A percentile compares a stretch with the other conserved stretches of the same genome.
phyloP scores from a whole-genome alignment of 768 basidiomycete species.

The Boletus pseudopeckii region DNA sequence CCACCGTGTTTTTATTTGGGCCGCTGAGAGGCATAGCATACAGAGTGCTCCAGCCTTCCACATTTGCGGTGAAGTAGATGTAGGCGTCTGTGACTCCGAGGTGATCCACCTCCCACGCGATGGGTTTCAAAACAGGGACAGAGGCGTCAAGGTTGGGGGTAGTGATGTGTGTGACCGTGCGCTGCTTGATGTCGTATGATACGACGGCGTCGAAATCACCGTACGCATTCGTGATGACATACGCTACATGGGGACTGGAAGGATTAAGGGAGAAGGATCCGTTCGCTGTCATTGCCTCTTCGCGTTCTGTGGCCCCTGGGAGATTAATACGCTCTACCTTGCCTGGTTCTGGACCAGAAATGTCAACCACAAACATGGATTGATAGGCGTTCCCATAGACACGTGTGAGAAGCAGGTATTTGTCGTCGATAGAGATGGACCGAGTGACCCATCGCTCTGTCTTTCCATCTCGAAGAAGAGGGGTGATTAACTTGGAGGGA shows the following conservation, averaged over 20 bases:
- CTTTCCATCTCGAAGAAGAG: conserved; percentile 29
- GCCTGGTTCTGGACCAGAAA: conserved; percentile 26
- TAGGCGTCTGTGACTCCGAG: conserved; percentile 27
- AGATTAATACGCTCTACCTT: conserved; percentile 31
- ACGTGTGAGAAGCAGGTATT: conserved; percentile 34
- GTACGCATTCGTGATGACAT: conserved; percentile 37
- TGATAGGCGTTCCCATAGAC: conserved; percentile 27
- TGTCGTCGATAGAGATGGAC: conserved; percentile 39
- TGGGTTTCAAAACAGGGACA: conserved; percentile 34
- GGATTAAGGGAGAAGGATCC: conserved; percentile 34
- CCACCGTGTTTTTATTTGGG: conserved; percentile 24
- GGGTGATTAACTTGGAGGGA: conserved; percentile 34
- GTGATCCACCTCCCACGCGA: conserved; percentile 31
- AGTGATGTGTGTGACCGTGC: conserved; percentile 36
- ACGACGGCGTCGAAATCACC: conserved; percentile 39
- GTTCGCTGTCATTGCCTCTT: conserved; percentile 21
- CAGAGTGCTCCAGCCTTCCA: conserved; percentile 36
- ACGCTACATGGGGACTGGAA: conserved; percentile 27
- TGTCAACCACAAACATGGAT: conserved; percentile 33
- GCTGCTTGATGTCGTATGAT: conserved; percentile 30
- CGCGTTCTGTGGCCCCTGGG: conserved; percentile 33
- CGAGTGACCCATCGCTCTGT: conserved; percentile 30
- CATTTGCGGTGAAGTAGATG: conserved; percentile 37
- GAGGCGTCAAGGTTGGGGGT: conserved; percentile 28
- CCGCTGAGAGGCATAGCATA: conserved; percentile 32